phyloP scores from a whole-genome alignment of 768 basidiomycete genomes.

The Mycena galopus region DNA sequence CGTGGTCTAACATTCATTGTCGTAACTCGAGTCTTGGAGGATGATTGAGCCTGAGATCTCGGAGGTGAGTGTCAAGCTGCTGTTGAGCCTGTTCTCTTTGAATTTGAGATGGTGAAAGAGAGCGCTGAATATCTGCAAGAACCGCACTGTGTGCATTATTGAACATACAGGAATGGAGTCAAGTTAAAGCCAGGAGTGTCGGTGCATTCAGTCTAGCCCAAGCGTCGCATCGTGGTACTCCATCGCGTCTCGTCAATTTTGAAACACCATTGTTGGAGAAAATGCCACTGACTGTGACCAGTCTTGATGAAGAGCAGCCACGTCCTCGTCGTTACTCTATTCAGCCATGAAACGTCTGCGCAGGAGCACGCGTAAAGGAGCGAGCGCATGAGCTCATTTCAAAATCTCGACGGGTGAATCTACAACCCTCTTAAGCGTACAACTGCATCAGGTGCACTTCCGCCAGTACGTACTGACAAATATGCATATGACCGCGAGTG shows the following conservation, averaged over 20 bases:
- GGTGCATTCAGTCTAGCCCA: background rate
- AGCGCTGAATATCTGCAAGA: background rate
- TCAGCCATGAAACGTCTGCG: constrained; percentile 1
- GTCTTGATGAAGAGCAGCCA: background rate
- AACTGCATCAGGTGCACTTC: background rate
- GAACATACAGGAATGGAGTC: background rate
- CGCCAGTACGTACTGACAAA: constrained; percentile 1
- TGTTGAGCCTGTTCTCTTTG: background rate
- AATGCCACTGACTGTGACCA: constrained; percentile 1
- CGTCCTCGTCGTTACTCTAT: background rate
- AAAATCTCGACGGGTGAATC: background rate
- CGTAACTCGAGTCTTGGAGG: constrained; percentile 1
- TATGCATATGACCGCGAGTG: background rate
- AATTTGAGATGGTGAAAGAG: constrained; percentile 1
- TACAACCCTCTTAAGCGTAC: background rate
- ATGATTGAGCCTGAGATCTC: constrained; percentile 1
- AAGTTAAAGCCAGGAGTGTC: constrained; percentile 1
- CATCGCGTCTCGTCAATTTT: constrained; percentile 1
- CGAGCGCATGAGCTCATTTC: constrained; percentile 1
- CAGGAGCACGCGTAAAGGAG: background rate
- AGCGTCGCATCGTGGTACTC: background rate
- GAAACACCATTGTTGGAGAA: background rate
- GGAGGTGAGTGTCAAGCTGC: background rate
- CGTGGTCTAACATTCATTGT: constrained; percentile 1
- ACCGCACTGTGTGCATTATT: background rate